Evolutionary conservation across 75 land plant genomes (phyloP).

Genomic region (Cupressus sempervirens): DNA sequence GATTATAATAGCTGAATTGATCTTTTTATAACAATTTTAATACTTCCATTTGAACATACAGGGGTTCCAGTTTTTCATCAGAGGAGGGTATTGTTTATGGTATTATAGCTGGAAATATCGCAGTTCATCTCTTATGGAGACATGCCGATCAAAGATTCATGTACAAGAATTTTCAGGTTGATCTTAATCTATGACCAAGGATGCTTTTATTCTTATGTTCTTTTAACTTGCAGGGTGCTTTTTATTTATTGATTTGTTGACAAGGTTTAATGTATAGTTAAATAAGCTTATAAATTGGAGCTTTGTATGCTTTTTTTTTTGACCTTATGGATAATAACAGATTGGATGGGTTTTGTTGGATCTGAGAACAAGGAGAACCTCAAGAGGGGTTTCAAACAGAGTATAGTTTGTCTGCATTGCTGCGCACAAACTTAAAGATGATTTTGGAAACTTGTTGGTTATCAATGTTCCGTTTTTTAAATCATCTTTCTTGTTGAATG

Average conservation of each 20-base stretch:
- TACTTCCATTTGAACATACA: not conserved
- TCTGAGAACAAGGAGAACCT: not conserved
- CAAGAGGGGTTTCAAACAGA: not conserved
- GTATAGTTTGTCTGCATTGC: not conserved
- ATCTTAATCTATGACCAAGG: not conserved
- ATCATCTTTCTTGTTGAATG: not conserved
- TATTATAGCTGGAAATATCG: not conserved
- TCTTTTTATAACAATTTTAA: not conserved
- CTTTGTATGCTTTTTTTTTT: not conserved
- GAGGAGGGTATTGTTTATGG: not conserved
- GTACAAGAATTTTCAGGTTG: not conserved
- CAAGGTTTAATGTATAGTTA: not conserved
- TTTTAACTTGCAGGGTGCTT: not conserved
- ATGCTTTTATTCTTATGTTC: not conserved
- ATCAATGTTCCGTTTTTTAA: not conserved
- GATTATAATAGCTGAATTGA: not conserved
- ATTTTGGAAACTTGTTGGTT: not conserved
- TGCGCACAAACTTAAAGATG: not conserved
- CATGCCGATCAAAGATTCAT: not conserved
- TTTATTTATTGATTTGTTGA: not conserved
- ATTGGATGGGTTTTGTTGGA: not conserved
- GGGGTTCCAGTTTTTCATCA: not conserved
- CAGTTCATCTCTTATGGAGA: not conserved
- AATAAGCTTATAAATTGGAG: not conserved
- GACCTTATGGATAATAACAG: not conserved